A percentile compares a stretch with the other conserved stretches of the same genome.
phyloP scores from a whole-genome alignment of 2,329 filamentous ascomycete genomes.

The Trichoderma polysporum region DNA sequence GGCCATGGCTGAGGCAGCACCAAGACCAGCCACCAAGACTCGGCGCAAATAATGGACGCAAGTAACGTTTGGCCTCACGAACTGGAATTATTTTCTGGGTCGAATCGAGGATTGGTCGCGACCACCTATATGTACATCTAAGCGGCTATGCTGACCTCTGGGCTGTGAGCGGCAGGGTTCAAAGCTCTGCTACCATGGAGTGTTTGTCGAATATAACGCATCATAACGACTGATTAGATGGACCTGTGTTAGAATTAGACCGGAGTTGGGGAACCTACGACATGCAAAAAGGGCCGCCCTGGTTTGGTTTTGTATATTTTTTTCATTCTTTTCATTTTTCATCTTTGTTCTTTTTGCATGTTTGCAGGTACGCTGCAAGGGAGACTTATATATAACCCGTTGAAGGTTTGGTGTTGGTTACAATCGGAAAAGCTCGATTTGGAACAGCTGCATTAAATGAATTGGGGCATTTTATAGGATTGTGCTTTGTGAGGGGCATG shows the following conservation, averaged over 20 bases:
- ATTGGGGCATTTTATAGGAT: background rate
- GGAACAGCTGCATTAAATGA: background rate
- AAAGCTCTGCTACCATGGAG: background rate
- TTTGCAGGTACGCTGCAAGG: background rate
- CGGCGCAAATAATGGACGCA: constrained; percentile 24
- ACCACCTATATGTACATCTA: background rate
- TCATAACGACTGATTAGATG: constrained; percentile 9
- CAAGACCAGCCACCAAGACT: constrained; percentile 33
- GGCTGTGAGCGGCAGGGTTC: constrained; percentile 20
- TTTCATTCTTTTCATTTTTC: background rate
- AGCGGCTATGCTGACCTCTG: background rate
- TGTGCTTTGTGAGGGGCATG: no score
- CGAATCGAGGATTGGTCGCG: background rate
- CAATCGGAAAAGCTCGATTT: background rate
- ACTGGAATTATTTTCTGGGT: no score
- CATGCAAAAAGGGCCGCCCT: background rate
- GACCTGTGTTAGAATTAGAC: constrained; percentile 14
- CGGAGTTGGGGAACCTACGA: background rate
- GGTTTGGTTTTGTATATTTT: background rate
- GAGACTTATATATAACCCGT: background rate
- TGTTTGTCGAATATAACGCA: background rate
- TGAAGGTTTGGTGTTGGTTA: background rate
- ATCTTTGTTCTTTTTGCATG: background rate
- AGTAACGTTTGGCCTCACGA: background rate
- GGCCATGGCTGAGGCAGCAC: constrained; percentile 34